phyloP scores from a whole-genome alignment of 805 yeast species.

The Metschnikowia picachoensis region DNA sequence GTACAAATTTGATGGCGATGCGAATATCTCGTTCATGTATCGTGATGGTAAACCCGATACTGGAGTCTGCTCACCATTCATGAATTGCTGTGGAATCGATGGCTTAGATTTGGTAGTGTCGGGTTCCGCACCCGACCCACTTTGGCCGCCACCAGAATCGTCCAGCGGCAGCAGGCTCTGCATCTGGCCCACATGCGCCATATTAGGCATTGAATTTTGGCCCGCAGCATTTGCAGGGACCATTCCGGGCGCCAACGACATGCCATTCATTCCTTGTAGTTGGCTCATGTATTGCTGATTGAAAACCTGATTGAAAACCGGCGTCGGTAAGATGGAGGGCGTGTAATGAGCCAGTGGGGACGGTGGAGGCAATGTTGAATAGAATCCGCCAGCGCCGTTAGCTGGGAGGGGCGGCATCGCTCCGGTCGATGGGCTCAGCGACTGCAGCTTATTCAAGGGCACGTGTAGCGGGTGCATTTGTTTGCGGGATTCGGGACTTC shows the following conservation, averaged over 20 bases:
- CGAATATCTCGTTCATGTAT: slow-evolving; percentile 68
- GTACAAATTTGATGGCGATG: slow-evolving; percentile 77
- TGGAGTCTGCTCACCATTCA: slow-evolving; percentile 62
- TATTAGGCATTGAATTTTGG: not conserved
- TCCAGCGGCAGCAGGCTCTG: slow-evolving; percentile 3
- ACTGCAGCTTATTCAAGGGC: slow-evolving; percentile 37
- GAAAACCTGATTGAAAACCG: slow-evolving; percentile 32
- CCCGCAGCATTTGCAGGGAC: not conserved
- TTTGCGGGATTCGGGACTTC: slow-evolving; percentile 16
- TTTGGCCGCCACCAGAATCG: slow-evolving; percentile 1
- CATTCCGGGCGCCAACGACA: not conserved
- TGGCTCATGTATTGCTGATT: slow-evolving; percentile 21
- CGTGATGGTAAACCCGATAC: slow-evolving; percentile 67
- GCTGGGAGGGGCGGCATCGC: slow-evolving; percentile 38
- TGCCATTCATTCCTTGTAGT: slow-evolving; percentile 1
- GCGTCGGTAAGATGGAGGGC: slow-evolving; percentile 27
- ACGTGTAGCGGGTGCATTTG: slow-evolving; percentile 26
- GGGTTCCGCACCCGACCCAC: slow-evolving; percentile 2
- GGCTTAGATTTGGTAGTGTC: slow-evolving; percentile 15
- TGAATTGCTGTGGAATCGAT: slow-evolving; percentile 16
- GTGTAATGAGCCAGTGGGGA: slow-evolving; percentile 21
- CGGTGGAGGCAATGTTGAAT: slow-evolving; percentile 30
- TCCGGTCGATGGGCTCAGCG: slow-evolving; percentile 37
- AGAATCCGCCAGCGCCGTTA: slow-evolving; percentile 15
- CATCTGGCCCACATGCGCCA: not conserved